These are phyloP conservation scores for Candida schatavii DNA, from an alignment of 805 yeast species.

Conservation along the genomic window DNA sequence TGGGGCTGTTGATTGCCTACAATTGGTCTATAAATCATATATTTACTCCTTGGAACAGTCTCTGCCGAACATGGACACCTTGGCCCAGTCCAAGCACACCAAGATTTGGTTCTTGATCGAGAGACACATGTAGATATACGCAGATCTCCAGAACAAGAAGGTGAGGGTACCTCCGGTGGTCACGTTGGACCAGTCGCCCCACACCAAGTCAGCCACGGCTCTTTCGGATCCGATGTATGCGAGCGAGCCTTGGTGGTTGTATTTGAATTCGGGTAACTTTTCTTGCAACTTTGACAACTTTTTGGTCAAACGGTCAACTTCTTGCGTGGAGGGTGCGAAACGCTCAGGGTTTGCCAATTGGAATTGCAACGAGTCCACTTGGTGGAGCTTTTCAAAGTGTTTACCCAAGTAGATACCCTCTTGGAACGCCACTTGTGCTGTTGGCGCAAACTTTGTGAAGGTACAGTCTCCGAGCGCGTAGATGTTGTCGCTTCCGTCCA, in stretches of 20 bases:
- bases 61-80: constrained; percentile 86
- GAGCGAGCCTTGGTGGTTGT: constrained; percentile 87
- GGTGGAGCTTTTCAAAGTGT: constrained; percentile 62
- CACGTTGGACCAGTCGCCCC: constrained; percentile 76
- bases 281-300: constrained; percentile 43
- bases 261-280: constrained; percentile 62
- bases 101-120: constrained; percentile 84
- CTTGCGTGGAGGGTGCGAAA: constrained; percentile 31
- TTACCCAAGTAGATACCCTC: constrained; percentile 81
- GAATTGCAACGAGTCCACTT: constrained; percentile 56
- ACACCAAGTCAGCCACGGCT: constrained; percentile 88
- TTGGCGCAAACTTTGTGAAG: constrained; percentile 85
- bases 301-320: constrained; percentile 41
- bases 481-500: constrained; percentile 79
- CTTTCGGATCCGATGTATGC: constrained; percentile 92
- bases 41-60: constrained; percentile 81
- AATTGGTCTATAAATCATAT: not conserved
- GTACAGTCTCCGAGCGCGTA: constrained; percentile 96
- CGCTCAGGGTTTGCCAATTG: constrained; percentile 36
- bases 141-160: constrained; percentile 91
- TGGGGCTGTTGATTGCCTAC: too few species aligned
- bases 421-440: constrained; percentile 97
- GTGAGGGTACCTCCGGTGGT: constrained; percentile 84
- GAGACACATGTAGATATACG: constrained; percentile 89
- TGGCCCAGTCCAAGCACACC: constrained; percentile 86